Evolutionary conservation across 305 asterid genomes (phyloP), one percentile per base, ranked within the genome.

Genomic region (Fraxinus nigra): DNA sequence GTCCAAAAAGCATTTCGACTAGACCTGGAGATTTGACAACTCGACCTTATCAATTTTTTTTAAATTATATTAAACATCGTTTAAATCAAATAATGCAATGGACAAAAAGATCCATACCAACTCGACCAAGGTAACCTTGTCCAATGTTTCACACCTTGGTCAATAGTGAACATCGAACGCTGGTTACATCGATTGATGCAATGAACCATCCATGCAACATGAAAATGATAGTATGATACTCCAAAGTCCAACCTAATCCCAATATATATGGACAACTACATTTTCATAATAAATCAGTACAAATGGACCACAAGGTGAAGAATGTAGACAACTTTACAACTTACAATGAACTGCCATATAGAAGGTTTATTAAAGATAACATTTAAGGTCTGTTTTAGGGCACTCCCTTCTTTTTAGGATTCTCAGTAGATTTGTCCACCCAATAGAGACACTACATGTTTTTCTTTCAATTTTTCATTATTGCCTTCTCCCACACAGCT

Each of bases 381-480:
- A 61, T 20, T 61, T 18, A 7, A 61, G 72, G 34, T 65, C 73
- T 65, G 35, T 4, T 16, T 59, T 35, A 14, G 74, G 40, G 54
- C 37, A 69, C 34, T 48, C 40, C 82, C 65, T 33, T 63, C 18
- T 48, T 54, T 70, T 54, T 34, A 54, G 69, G 85, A 65, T 65
- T 65, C 72, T 9, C 72, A 10, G n/a, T 76, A 51, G 61, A 51
- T 51, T 16, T 54, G 63, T 54, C 63, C 24, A 54, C 10, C 1
- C 24, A n/a, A 54, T 5, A 54, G 9, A n/a, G 20, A 54, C 63
- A 20, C 24, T 54, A 54, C 32, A 20, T 85, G 86, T 79, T 82
- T 85, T 72, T 10, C 37, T 59, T 79, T 82, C 35, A 26, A 65
- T 65, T 65, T 65, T 65, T 11, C 54, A 65, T 26, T 24, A 26